A percentile compares a stretch with the other conserved stretches of the same genome.
These are phyloP conservation scores for Candolleomyces eurysporus DNA, from an alignment of 768 basidiomycete genomes.

Conservation along the genomic window DNA sequence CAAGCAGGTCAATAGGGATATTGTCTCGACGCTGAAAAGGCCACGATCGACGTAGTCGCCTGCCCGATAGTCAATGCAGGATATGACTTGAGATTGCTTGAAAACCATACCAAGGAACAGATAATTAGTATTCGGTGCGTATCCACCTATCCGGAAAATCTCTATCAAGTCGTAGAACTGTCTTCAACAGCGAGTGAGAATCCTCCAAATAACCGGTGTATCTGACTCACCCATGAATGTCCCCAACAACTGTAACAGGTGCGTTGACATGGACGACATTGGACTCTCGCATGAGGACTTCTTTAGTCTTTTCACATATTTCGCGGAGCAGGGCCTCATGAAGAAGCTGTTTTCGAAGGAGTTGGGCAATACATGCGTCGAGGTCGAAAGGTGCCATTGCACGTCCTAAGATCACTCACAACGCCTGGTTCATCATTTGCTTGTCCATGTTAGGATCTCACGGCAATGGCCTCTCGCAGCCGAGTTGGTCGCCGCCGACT, in stretches of 20 bases:
- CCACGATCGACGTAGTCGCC: conserved; percentile 99
- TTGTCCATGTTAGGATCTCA: not conserved
- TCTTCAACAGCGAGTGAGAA: conserved; percentile 52
- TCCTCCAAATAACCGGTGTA: conserved; percentile 7
- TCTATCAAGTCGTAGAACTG: conserved; percentile 99
- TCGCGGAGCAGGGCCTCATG: conserved; percentile 94
- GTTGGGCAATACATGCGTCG: conserved; percentile 91
- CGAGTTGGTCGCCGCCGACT: too few relatives aligned
- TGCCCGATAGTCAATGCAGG: conserved; percentile 30
- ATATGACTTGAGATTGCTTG: not conserved
- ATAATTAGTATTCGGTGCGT: conserved; percentile 96
- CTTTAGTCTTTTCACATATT: conserved; percentile 99
- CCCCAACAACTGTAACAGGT: conserved; percentile 97
- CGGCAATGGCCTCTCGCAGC: not conserved
- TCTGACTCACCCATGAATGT: conserved; percentile 91
- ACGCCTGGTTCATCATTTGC: not conserved
- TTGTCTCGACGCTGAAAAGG: conserved; percentile 97
- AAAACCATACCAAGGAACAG: conserved; percentile 83
- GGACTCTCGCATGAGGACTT: conserved; percentile 97
- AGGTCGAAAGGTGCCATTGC: conserved; percentile 82
- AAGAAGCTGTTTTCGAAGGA: conserved; percentile 88
- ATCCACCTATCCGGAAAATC: conserved; percentile 98
- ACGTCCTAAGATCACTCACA: not conserved
- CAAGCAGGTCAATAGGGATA: conserved; percentile 93
- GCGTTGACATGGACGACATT: conserved; percentile 97